phyloP scores from a whole-genome alignment of 225 moss, liverwort and hornwort genomes.

The Straminergon stramineum region DNA sequence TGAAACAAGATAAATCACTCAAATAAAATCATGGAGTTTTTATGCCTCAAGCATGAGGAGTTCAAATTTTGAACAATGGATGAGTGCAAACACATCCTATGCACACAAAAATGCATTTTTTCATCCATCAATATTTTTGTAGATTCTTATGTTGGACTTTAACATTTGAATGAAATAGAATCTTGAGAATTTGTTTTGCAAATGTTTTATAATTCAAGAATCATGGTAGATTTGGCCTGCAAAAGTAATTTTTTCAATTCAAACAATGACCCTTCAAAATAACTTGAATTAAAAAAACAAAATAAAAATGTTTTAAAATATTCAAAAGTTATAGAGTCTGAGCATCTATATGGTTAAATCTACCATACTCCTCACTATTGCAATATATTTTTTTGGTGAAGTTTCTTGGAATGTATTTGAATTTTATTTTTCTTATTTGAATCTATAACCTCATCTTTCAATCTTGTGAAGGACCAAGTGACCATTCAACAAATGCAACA shows the following conservation, averaged over 20 bases:
- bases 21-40: neutral
- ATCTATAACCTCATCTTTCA: too few relatives aligned
- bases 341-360: neutral
- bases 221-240: neutral
- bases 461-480: too few relatives aligned
- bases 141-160: neutral
- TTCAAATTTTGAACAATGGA: neutral
- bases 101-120: neutral
- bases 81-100: neutral
- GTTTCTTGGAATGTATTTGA: too few relatives aligned
- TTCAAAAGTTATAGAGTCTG: neutral
- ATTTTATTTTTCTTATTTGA: too few relatives aligned
- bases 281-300: too few relatives aligned
- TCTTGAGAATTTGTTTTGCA: neutral
- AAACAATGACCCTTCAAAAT: neutral
- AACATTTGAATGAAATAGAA: neutral
- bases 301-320: too few relatives aligned
- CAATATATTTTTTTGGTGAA: neutral
- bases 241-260: neutral
- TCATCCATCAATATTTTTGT: too few relatives aligned
- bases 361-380: neutral
- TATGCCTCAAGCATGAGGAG: rapidly evolving
- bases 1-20: neutral
- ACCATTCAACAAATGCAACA: too few relatives aligned
- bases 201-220: neutral